A percentile compares a stretch with the other conserved stretches of the same genome.
Conservation (phyloP, 2,329 filamentous ascomycete genomes). For the Calonectria leucothoes region DNA sequence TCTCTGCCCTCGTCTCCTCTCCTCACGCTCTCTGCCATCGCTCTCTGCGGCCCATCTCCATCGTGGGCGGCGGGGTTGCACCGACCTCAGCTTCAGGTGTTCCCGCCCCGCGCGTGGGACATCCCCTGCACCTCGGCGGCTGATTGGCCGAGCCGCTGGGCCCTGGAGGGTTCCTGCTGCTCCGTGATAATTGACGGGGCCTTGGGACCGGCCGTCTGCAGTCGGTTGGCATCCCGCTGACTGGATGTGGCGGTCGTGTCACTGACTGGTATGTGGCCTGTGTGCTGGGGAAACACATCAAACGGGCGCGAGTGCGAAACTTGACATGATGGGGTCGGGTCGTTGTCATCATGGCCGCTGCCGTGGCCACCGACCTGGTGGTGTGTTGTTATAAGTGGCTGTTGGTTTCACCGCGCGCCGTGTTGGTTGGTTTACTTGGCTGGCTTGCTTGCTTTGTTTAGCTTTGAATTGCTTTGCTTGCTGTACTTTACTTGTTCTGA, state of each 20-base stretch:
- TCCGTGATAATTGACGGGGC: slow-evolving; percentile 22
- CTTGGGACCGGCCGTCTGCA: slow-evolving; percentile 3
- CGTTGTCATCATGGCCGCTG: not conserved
- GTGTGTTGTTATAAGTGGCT: not conserved
- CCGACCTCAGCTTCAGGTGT: slow-evolving; percentile 45
- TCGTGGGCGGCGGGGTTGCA: slow-evolving; percentile 39
- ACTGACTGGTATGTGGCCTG: slow-evolving; percentile 15
- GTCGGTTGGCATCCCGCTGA: slow-evolving; percentile 7
- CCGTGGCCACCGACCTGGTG: too few species aligned
- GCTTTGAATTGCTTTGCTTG: not conserved
- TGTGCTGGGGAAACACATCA: slow-evolving; percentile 7
- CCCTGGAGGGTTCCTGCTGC: slow-evolving; percentile 1
- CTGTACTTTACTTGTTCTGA: not conserved
- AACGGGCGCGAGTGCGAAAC: not conserved
- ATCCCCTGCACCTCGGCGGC: not conserved
- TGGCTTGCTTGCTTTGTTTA: not conserved
- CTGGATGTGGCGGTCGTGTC: not conserved
- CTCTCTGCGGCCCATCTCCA: slow-evolving; percentile 1
- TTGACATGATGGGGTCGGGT: slow-evolving; percentile 1
- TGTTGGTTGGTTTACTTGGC: not conserved
- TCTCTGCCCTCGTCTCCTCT: too few species aligned
- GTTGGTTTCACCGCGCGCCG: not conserved
- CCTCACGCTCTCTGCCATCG: too few species aligned
- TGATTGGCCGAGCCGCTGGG: slow-evolving; percentile 14
- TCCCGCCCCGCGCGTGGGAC: slow-evolving; percentile 14